Base-by-base conservation (phyloP, 331 rosid genomes). In the Malus hybrid region DNA sequence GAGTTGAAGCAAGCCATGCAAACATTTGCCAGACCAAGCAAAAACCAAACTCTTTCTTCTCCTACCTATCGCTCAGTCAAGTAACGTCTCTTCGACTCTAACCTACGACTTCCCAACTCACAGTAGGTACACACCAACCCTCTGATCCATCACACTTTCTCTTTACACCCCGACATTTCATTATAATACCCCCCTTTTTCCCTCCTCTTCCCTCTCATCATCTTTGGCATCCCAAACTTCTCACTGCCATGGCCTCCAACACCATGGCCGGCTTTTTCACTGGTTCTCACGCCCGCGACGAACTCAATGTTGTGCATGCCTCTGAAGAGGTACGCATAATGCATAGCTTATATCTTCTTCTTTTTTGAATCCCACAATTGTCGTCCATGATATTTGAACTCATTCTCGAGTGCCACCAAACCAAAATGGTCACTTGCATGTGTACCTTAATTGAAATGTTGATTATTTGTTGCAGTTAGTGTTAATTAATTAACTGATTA, bases 181-280 rank as follows among this genome's bases (percentile, higher is more conserved):
- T 75, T 89, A 86, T 87, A 84, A 77, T 79, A 60, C 13, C 57
- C 57, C 78, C 75, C 65, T 70, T 60, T 16, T 42, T 69, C 73
- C 73, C 74, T 44, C 46, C 75, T 2, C 61, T 75, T 82, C 66
- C 80, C 76, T 71, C 44, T 39, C 44, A 39, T 39, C 44, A 75
- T 2, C 74, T 56, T 62, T 75, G 62, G 20, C 10, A 28, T 73
- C 8, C 67, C 63, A 22, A 20, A 15, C 10, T 34, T 75, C 44
- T 12, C 34, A 3, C 22, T 46, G 88, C 90, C 94, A 81, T 87
- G 89, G 85, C 91, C 62, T 60, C 88, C 36, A 86, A 84, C 82
- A 65, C 91, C 91, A 89, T 89, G 94, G 88, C 88, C 60, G 97
- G 97, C 75, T 80, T 91, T 11, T 75, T 84, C 75, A 82, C 95